Percentiles rank a stretch among this genome's conserved stretches.
Conservation (phyloP, 2,329 filamentous ascomycete genomes). For the Laburnicola sp. region DNA sequence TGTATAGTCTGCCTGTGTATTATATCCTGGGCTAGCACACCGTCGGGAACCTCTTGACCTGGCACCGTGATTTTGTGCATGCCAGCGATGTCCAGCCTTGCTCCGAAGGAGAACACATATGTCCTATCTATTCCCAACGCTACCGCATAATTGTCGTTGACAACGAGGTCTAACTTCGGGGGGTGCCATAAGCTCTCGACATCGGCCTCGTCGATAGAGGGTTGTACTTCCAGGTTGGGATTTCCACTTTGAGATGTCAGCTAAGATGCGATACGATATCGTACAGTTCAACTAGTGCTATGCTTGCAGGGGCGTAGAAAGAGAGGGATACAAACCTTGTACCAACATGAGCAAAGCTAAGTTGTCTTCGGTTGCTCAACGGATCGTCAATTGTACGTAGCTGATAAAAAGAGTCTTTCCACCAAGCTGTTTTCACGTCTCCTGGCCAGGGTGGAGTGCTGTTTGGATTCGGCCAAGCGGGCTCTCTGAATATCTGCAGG, state of each 20-base stretch:
- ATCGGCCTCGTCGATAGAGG: not conserved
- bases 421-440: slow-evolving; percentile 6
- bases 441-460: not conserved
- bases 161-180: not conserved
- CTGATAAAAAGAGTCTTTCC: slow-evolving; percentile 16
- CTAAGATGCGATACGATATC: no score
- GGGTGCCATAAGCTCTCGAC: not conserved
- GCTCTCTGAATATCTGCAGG: not conserved
- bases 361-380: not conserved
- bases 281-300: no score
- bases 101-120: slow-evolving; percentile 3
- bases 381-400: not conserved
- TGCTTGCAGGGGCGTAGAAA: no score
- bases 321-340: slow-evolving; percentile 1
- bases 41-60: no score
- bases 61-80: not conserved
- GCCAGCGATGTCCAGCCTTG: not conserved
- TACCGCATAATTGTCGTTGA: slow-evolving; percentile 10
- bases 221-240: no score
- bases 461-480: not conserved
- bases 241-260: no score
- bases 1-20: no score
- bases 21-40: not conserved
- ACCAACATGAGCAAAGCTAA: slow-evolving; percentile 1
- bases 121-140: not conserved